phyloP scores from a whole-genome alignment of 2,329 filamentous ascomycete species.

The Talaromyces verruculosus region DNA sequence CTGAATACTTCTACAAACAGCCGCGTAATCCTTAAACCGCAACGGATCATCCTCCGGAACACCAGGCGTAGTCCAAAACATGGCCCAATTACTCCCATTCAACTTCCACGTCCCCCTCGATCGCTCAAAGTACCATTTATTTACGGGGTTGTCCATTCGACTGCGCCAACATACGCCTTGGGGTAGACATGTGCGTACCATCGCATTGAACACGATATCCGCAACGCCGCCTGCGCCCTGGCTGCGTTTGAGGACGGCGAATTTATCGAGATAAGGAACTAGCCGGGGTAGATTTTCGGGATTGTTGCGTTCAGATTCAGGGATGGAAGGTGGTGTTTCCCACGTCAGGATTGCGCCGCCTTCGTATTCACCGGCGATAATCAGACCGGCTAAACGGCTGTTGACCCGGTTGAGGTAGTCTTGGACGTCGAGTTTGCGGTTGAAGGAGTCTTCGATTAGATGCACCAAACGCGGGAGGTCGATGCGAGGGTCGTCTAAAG shows the following conservation, averaged over 20 bases:
- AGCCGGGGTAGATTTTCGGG: slow-evolving; percentile 59
- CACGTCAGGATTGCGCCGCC: slow-evolving; percentile 92
- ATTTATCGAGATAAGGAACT: slow-evolving; percentile 96
- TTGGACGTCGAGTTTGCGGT: slow-evolving; percentile 75
- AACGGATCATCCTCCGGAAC: slow-evolving; percentile 52
- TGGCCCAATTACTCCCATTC: slow-evolving; percentile 81
- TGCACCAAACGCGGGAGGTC: slow-evolving; percentile 79
- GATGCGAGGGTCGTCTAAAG: slow-evolving; percentile 75
- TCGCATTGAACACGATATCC: slow-evolving; percentile 93
- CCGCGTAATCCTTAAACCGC: slow-evolving; percentile 67
- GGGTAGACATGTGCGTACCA: slow-evolving; percentile 87
- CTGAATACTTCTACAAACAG: slow-evolving; percentile 65
- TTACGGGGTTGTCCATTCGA: slow-evolving; percentile 87
- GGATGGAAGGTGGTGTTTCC: slow-evolving; percentile 69
- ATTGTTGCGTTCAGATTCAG: slow-evolving; percentile 57
- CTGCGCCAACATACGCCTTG: slow-evolving; percentile 89
- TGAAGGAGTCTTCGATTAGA: slow-evolving; percentile 92
- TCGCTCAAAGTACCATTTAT: slow-evolving; percentile 98
- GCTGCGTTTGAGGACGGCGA: slow-evolving; percentile 82
- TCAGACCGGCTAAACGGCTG: slow-evolving; percentile 80
- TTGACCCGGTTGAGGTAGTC: slow-evolving; percentile 82
- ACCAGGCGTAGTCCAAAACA: slow-evolving; percentile 92
- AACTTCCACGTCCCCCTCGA: slow-evolving; percentile 81
- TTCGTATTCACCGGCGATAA: slow-evolving; percentile 95
- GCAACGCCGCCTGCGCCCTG: slow-evolving; percentile 92